phyloP scores from a whole-genome alignment of 345 rosid genomes.

The Pistacia integerrima region DNA sequence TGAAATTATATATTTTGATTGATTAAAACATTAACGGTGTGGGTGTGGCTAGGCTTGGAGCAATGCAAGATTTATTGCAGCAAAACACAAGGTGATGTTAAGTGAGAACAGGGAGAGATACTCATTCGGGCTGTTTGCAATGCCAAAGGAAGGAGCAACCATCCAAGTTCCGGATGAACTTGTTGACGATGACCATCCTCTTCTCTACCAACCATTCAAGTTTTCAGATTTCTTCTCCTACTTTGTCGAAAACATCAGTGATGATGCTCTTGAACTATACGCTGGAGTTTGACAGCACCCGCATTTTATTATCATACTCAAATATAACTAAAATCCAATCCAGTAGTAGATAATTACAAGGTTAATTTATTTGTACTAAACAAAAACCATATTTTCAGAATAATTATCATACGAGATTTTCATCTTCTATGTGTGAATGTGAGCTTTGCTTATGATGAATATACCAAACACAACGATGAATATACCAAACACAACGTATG shows the following conservation, averaged over 20 bases:
- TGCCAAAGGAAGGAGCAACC: constrained; percentile 39
- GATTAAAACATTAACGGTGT: background rate
- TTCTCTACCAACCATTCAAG: constrained; percentile 45
- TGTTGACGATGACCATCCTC: constrained; percentile 52
- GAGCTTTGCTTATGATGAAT: no score
- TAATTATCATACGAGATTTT: no score
- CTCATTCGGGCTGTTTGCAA: constrained; percentile 40
- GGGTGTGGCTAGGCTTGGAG: constrained; percentile 46
- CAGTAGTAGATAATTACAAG: no score
- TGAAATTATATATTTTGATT: no score
- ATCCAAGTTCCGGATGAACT: constrained; percentile 39
- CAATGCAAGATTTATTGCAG: constrained; percentile 51
- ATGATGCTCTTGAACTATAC: constrained; percentile 46
- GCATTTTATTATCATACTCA: no score
- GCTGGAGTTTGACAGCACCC: constrained; percentile 22
- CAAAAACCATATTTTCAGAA: no score
- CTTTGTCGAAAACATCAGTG: constrained; percentile 35
- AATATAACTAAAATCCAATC: no score
- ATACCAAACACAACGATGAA: no score
- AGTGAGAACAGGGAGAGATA: constrained; percentile 43
- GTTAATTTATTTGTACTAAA: no score
- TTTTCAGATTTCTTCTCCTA: constrained; percentile 42
- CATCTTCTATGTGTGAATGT: no score
- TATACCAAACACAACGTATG: no score
- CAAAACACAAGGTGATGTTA: constrained; percentile 52